These are phyloP conservation scores for Avena atlantica DNA, from an alignment of 176 grass and related monocot genomes.

Conservation along the genomic window DNA sequence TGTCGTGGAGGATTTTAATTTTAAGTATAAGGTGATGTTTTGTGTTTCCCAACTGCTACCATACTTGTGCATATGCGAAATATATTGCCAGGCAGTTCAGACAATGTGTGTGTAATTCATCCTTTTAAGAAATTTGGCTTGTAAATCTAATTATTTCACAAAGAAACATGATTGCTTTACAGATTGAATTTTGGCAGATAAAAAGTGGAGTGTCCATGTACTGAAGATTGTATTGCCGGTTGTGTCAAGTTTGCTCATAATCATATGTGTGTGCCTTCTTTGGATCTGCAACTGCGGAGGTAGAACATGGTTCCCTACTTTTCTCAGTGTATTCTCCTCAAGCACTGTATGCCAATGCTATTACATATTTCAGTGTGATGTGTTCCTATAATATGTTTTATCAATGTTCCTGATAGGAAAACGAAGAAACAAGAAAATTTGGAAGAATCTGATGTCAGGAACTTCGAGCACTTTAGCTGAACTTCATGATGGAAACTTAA, in stretches of 20 bases:
- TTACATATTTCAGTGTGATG: background rate
- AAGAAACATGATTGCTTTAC: background rate
- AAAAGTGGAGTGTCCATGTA: background rate
- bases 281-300: constrained; percentile 6
- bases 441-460: constrained; percentile 7
- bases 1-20: background rate
- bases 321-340: background rate
- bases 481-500: background rate
- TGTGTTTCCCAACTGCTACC: background rate
- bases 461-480: background rate
- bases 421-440: constrained; percentile 7
- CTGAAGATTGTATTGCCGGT: constrained; percentile 19
- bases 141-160: background rate
- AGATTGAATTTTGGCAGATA: constrained; percentile 20
- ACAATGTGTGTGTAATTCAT: background rate
- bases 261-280: constrained; percentile 14
- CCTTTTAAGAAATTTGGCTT: background rate
- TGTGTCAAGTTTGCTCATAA: constrained; percentile 24
- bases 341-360: background rate
- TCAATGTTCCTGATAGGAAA: constrained; percentile 15
- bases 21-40: background rate
- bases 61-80: background rate
- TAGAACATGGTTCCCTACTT: background rate
- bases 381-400: background rate
- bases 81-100: background rate